Percentiles rank a stretch among this genome's conserved stretches.
Evolutionary conservation across 2,329 filamentous ascomycete species (phyloP).

Genomic region (Cercospora beticola): DNA sequence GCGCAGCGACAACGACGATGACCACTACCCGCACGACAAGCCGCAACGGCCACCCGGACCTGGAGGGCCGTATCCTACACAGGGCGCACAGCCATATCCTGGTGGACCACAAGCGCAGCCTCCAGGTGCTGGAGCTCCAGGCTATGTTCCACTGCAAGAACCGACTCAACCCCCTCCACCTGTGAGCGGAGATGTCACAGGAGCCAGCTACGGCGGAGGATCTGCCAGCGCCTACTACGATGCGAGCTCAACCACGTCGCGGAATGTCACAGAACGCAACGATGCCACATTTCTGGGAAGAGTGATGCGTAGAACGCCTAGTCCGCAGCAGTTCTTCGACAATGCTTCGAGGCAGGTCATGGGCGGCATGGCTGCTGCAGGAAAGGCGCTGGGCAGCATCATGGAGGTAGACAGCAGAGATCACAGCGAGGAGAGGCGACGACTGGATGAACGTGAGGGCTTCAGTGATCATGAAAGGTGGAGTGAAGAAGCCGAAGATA

Average conservation of each 20-base stretch:
- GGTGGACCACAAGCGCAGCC: constrained; percentile 22
- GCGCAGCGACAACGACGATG: constrained; percentile 71
- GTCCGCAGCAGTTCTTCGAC: constrained; percentile 85
- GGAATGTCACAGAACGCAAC: constrained; percentile 18
- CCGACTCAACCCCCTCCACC: constrained; percentile 29
- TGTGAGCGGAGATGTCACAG: constrained; percentile 23
- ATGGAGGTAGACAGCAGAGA: constrained; percentile 79
- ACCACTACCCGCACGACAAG: constrained; percentile 52
- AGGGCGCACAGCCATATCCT: constrained; percentile 30
- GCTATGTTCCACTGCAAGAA: constrained; percentile 28
- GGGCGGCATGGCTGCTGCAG: constrained; percentile 78
- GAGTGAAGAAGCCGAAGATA: constrained; percentile 83
- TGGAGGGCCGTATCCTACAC: constrained; percentile 24
- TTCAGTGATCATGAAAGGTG: constrained; percentile 77
- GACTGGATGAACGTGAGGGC: constrained; percentile 31
- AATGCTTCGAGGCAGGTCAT: constrained; percentile 77
- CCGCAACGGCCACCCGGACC: constrained; percentile 33
- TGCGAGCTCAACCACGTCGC: constrained; percentile 18
- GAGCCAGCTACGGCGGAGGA: constrained; percentile 26
- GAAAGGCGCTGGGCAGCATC: constrained; percentile 77
- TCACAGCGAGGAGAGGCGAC: constrained; percentile 47
- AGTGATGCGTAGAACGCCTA: constrained; percentile 78
- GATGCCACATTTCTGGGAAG: constrained; percentile 46
- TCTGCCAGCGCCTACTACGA: constrained; percentile 35
- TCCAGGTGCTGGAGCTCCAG: background rate